Conservation (phyloP, 768 basidiomycete genomes). For the Tricholoma sp. region DNA sequence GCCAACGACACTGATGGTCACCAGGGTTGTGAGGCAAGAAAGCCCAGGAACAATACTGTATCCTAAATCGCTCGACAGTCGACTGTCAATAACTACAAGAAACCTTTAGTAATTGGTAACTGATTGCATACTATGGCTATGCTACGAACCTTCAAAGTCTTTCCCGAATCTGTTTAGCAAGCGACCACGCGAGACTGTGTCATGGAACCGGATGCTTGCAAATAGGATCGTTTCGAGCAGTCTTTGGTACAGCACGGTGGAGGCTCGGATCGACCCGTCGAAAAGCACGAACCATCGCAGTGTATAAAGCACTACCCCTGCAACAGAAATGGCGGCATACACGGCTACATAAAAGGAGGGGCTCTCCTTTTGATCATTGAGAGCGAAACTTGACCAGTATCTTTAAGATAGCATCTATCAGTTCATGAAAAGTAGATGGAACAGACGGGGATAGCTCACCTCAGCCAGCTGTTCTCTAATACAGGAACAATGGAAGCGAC, state of each 20-base stretch:
- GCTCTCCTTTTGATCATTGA: constrained; percentile 35
- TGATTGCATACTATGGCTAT: neutral
- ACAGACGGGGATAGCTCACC: constrained; percentile 25
- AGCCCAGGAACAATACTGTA: constrained; percentile 68
- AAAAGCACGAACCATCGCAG: constrained; percentile 72
- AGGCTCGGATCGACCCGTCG: constrained; percentile 78
- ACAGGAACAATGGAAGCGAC: constrained; percentile 63
- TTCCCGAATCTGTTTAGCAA: constrained; percentile 84
- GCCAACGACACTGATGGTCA: constrained; percentile 74
- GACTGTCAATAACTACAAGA: constrained; percentile 69
- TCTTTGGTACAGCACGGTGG: constrained; percentile 69
- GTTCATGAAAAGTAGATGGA: neutral
- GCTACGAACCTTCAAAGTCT: constrained; percentile 70
- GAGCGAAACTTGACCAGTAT: constrained; percentile 50
- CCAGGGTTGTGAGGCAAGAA: constrained; percentile 62
- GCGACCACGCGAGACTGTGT: constrained; percentile 84
- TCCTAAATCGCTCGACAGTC: constrained; percentile 79
- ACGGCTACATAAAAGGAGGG: constrained; percentile 62
- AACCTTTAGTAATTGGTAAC: neutral
- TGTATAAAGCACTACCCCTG: constrained; percentile 49
- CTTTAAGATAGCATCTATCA: constrained; percentile 19
- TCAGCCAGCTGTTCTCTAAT: constrained; percentile 68
- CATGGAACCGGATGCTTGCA: constrained; percentile 88
- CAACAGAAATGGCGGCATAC: constrained; percentile 50
- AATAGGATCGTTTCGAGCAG: constrained; percentile 80